A percentile compares a stretch with the other conserved stretches of the same genome.
These are phyloP conservation scores for Xylaria sp. DNA, from an alignment of 2,329 filamentous ascomycete genomes.

Conservation along the genomic window DNA sequence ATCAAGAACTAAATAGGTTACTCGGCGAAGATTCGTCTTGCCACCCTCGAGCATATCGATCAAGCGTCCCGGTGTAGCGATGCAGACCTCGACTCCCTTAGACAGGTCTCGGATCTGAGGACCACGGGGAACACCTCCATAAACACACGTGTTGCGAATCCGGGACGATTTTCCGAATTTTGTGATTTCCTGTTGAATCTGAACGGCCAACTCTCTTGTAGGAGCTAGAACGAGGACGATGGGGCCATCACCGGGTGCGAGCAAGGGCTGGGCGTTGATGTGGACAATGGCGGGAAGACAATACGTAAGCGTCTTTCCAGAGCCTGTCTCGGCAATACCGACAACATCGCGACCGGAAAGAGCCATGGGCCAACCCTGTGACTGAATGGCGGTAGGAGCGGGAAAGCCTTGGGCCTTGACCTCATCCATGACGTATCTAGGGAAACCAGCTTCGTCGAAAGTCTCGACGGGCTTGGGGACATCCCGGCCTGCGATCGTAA, in stretches of 20 bases:
- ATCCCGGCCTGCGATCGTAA: slow-evolving; percentile 81
- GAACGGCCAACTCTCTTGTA: slow-evolving; percentile 96
- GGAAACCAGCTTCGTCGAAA: slow-evolving; percentile 98
- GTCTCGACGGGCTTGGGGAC: slow-evolving; percentile 95
- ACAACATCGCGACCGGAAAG: slow-evolving; percentile 97
- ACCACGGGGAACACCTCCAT: slow-evolving; percentile 98
- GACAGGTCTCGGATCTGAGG: slow-evolving; percentile 95
- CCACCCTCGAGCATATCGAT: slow-evolving; percentile 99
- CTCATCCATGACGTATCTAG: slow-evolving; percentile 96
- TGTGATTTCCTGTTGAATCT: slow-evolving; percentile 98
- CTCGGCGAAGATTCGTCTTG: slow-evolving; percentile 97
- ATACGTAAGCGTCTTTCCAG: slow-evolving; percentile 98
- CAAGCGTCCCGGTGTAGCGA: slow-evolving; percentile 95
- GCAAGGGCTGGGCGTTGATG: slow-evolving; percentile 98
- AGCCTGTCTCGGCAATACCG: slow-evolving; percentile 98
- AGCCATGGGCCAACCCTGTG: slow-evolving; percentile 99
- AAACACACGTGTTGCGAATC: slow-evolving; percentile 98
- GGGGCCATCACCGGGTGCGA: slow-evolving; percentile 93
- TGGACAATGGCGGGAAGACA: slow-evolving; percentile 98
- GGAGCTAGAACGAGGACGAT: slow-evolving; percentile 97
- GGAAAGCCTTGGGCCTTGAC: slow-evolving; percentile 98
- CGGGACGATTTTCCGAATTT: slow-evolving; percentile 98
- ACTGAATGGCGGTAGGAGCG: slow-evolving; percentile 94
- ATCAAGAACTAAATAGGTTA: slow-evolving; percentile 97
- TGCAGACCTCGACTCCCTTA: slow-evolving; percentile 97